Conservation (phyloP, 305 asterid genomes). For the Lippia alba region DNA sequence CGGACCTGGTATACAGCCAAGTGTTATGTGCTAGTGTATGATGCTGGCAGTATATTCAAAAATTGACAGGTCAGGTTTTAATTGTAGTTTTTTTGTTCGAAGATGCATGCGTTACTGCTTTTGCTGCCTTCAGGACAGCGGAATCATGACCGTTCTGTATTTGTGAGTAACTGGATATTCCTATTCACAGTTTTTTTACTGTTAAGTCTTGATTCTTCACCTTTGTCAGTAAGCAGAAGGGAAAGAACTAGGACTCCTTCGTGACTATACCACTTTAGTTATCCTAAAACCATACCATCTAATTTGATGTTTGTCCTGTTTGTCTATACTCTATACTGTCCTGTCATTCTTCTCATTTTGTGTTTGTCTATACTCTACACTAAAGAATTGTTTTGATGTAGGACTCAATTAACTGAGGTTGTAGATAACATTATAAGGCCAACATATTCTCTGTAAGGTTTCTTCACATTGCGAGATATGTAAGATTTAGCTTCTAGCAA, state of each 20-base stretch:
- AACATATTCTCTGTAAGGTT: no score
- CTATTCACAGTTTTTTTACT: no score
- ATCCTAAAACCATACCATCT: no score
- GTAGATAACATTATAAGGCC: neutral
- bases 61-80: conserved; percentile 69
- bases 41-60: conserved; percentile 85
- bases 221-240: no score
- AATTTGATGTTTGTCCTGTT: no score
- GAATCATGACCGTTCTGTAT: neutral
- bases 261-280: no score
- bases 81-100: conserved; percentile 30
- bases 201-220: no score
- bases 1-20: conserved; percentile 79
- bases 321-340: no score
- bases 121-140: conserved; percentile 27
- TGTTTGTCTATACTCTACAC: neutral
- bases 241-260: no score
- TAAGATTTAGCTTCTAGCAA: neutral
- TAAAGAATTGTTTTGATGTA: neutral
- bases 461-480: no score
- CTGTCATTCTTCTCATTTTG: neutral
- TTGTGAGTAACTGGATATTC: no score
- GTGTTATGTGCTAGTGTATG: conserved; percentile 96
- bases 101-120: conserved; percentile 31
- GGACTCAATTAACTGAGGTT: neutral